phyloP scores from a whole-genome alignment of 2,329 filamentous ascomycete genomes.

The Clarireedia paspali region DNA sequence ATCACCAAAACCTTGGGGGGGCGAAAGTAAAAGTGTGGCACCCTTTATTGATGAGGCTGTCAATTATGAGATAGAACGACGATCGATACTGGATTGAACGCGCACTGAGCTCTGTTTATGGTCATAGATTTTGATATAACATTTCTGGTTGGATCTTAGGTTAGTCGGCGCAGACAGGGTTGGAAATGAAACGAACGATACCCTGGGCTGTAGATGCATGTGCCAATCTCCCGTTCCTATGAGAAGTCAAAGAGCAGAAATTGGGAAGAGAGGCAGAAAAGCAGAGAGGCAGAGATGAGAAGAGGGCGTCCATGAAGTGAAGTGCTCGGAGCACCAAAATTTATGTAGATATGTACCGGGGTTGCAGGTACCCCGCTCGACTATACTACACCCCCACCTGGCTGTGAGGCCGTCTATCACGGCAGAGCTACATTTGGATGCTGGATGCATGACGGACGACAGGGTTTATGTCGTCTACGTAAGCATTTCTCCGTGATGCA shows the following conservation, averaged over 20 bases:
- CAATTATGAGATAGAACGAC: conserved; percentile 21
- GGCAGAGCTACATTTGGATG: too few species aligned
- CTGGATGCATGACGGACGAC: too few species aligned
- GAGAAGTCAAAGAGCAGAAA: neutral
- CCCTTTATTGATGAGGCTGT: conserved; percentile 19
- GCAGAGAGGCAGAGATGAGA: too few species aligned
- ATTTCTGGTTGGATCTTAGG: neutral
- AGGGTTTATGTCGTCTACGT: too few species aligned
- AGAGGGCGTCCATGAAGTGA: too few species aligned
- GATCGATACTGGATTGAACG: neutral
- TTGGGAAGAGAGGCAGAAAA: too few species aligned
- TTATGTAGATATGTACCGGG: too few species aligned
- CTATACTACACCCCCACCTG: too few species aligned
- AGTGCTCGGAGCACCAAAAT: too few species aligned
- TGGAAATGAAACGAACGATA: neutral
- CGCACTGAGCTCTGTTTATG: neutral
- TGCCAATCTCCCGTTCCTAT: neutral
- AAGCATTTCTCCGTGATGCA: too few species aligned
- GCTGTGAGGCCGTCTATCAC: too few species aligned
- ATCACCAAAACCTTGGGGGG: conserved; percentile 14
- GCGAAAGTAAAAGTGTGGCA: conserved; percentile 15
- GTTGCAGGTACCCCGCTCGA: too few species aligned
- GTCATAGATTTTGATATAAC: neutral
- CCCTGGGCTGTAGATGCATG: neutral
- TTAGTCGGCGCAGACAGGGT: neutral